Base-by-base conservation (phyloP, 2,329 filamentous ascomycete genomes). In the Fusarium acutatum region DNA sequence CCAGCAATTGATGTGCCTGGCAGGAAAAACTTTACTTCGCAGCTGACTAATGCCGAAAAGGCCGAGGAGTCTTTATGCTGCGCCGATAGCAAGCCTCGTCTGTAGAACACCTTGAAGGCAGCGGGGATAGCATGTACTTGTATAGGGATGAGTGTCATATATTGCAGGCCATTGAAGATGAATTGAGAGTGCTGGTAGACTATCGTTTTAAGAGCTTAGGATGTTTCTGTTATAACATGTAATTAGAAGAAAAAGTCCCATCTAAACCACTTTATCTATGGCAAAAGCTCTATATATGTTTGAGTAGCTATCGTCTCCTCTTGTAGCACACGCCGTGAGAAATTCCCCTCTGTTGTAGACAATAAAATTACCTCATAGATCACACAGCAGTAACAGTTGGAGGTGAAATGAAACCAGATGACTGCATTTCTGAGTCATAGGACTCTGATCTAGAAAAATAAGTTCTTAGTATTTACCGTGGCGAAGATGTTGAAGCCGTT, bases 51-150 rank as follows among this genome's bases (percentile, higher is more conserved):
- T 12, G 32, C n/a, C 0, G 49, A 52, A 6, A 52, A 37, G 9
- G 3, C 3, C 0, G n/a, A 17, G 1, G 9, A 5, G 9, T 0
- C n/a, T 14, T 5, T n/a, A 12, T 37, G 49, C 3, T 52, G 49
- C 9, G 5, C 32, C 0, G 32, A 52, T 11, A 35, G 4, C 5
- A 52, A 52, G 1, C 49, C 49, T 37, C 49, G n/a, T 0, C 49
- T 52, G 0, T 52, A 24, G 15, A 32, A 34, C 6, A 11, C 2
- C 4, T 7, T 26, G 3, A 20, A 14, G 17, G 17, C 15, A n/a
- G 26, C 7, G 28, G 3, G 7, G 14, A 6, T 13, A 15, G 22
- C 5, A 7, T n/a, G 10, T 35, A 32, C 30, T 20, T 35, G 6
- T 26, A 20, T 17, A 10, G 7, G 15, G 1, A 22, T 3, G 5